Conservation (phyloP, 495 filamentous ascomycete species). For the Penicillium paradoxum region DNA sequence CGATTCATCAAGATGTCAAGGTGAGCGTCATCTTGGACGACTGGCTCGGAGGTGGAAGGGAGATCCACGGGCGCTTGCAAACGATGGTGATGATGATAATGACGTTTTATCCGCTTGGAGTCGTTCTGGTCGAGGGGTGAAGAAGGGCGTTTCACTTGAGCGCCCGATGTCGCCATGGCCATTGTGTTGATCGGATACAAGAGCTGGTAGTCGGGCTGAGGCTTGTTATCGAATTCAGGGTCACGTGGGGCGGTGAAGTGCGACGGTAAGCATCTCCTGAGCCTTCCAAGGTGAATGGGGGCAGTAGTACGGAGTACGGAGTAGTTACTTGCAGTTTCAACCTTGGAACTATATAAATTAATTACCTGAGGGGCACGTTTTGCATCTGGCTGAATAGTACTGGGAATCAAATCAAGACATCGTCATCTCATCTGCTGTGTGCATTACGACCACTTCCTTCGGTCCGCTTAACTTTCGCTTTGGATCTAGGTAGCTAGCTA, state of each 20-base stretch:
- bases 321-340: too few relatives aligned
- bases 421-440: neutral
- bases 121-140: constrained; percentile 26
- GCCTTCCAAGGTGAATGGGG: neutral
- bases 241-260: constrained; percentile 6
- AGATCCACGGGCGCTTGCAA: constrained; percentile 34
- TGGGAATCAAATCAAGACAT: too few relatives aligned
- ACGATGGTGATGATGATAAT: constrained; percentile 45
- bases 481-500: neutral
- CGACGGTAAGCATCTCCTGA: too few relatives aligned
- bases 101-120: constrained; percentile 43
- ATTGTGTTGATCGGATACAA: neutral
- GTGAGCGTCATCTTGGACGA: constrained; percentile 37
- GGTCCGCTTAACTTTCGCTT: neutral
- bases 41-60: constrained; percentile 18
- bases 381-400: too few relatives aligned
- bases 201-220: neutral
- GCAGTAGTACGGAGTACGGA: neutral
- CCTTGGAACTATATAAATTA: too few relatives aligned
- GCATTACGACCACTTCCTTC: neutral
- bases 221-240: neutral
- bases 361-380: too few relatives aligned
- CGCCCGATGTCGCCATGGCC: constrained; percentile 33
- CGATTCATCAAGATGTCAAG: constrained; percentile 52
- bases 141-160: constrained; percentile 40